Evolutionary conservation across 2,329 filamentous ascomycete species (phyloP).

Genomic region (Epichloe glyceriae): DNA sequence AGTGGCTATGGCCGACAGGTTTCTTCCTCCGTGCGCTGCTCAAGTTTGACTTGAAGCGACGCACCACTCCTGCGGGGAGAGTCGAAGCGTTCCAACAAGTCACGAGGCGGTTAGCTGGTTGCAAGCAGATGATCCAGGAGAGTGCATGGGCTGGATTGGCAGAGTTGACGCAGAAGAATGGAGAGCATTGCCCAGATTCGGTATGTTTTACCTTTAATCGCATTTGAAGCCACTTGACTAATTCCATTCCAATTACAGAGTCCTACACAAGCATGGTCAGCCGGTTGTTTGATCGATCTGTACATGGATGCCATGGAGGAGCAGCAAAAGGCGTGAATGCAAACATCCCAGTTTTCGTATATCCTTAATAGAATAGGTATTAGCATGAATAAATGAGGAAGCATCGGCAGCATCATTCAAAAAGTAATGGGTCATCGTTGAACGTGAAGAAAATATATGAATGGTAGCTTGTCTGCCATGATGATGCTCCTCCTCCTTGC

Average conservation of each 20-base stretch:
- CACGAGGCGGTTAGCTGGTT: slow-evolving; percentile 66
- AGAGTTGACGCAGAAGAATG: slow-evolving; percentile 85
- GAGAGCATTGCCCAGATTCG: slow-evolving; percentile 74
- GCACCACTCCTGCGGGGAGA: slow-evolving; percentile 45
- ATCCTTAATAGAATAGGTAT: background rate
- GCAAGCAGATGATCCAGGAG: slow-evolving; percentile 70
- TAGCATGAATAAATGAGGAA: background rate
- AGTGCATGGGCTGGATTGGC: slow-evolving; percentile 83
- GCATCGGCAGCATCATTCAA: background rate
- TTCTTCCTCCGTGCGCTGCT: slow-evolving; percentile 89
- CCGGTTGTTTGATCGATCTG: slow-evolving; percentile 84
- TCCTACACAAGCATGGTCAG: slow-evolving; percentile 93
- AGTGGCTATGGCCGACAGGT: slow-evolving; percentile 96
- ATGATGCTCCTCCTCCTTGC: background rate
- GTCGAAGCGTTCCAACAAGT: slow-evolving; percentile 93
- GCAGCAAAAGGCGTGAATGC: slow-evolving; percentile 16
- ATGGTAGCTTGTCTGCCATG: background rate
- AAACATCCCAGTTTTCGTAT: background rate
- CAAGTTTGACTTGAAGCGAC: slow-evolving; percentile 72
- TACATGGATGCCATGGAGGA: slow-evolving; percentile 76
- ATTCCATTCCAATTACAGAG: slow-evolving; percentile 38
- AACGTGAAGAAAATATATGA: background rate
- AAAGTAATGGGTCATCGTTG: background rate
- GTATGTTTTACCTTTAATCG: slow-evolving; percentile 31
- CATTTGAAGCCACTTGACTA: background rate